These are phyloP conservation scores for Santalum album DNA, from an alignment of 164 flowering plant genomes.

Conservation along the genomic window DNA sequence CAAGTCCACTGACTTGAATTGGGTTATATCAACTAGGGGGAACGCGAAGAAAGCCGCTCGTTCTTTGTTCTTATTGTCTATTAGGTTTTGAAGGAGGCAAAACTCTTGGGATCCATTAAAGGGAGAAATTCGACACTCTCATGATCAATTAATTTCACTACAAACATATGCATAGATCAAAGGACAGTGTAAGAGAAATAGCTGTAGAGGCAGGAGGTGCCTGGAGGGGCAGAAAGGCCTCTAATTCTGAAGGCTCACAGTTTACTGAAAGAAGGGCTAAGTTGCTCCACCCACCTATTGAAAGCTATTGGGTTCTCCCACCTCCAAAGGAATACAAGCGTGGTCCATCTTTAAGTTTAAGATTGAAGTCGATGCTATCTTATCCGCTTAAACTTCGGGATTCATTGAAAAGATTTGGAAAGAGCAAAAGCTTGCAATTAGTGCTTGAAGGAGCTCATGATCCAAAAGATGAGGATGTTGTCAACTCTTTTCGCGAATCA, in stretches of 20 bases:
- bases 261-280: background rate
- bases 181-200: slow-evolving; percentile 11
- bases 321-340: background rate
- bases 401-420: slow-evolving; percentile 22
- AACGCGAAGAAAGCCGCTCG: background rate
- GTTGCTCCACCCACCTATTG: slow-evolving; percentile 21
- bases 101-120: background rate
- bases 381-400: slow-evolving; percentile 12
- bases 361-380: slow-evolving; percentile 10
- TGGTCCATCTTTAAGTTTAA: background rate
- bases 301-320: slow-evolving; percentile 13
- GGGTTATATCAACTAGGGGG: background rate
- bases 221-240: slow-evolving; percentile 1
- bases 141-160: background rate
- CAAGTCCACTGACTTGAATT: too few relatives aligned
- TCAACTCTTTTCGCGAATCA: slow-evolving; percentile 37
- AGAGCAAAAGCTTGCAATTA: slow-evolving; percentile 22
- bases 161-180: slow-evolving; percentile 10
- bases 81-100: background rate
- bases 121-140: background rate
- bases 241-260: background rate
- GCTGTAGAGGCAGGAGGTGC: slow-evolving; percentile 5
- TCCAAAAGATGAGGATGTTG: slow-evolving; percentile 38
- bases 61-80: background rate
- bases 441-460: slow-evolving; percentile 32